Conservation (phyloP, 169 alveolate genomes). For the Babesia bigemina region DNA sequence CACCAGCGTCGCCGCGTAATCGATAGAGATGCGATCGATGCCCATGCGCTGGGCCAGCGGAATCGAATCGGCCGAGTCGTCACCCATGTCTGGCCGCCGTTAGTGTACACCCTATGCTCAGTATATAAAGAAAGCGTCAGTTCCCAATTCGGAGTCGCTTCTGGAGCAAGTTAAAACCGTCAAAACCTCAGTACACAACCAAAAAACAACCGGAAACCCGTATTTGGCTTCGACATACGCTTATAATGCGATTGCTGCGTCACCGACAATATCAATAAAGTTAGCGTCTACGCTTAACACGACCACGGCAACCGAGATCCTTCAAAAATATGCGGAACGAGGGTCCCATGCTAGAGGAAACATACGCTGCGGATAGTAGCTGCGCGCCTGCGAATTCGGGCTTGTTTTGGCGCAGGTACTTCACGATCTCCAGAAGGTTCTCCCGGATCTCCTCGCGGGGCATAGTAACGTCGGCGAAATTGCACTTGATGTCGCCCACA, state of each 20-base stretch:
- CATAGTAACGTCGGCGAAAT: constrained; percentile 81
- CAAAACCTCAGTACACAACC: background rate
- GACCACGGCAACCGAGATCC: constrained; percentile 42
- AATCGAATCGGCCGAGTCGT: constrained; percentile 34
- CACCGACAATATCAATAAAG: too few relatives aligned
- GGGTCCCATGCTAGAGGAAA: constrained; percentile 72
- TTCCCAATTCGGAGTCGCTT: background rate
- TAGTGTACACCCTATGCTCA: background rate
- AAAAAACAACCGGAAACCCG: too few relatives aligned
- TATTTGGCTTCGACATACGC: too few relatives aligned
- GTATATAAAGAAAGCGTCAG: background rate
- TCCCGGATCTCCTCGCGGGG: constrained; percentile 75
- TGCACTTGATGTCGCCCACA: constrained; percentile 75
- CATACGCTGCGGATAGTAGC: constrained; percentile 29
- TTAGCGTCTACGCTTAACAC: constrained; percentile 1
- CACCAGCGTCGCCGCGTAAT: constrained; percentile 48
- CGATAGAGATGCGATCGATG: constrained; percentile 56
- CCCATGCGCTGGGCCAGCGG: constrained; percentile 64
- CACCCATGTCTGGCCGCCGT: background rate
- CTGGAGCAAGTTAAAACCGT: background rate
- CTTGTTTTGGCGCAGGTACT: constrained; percentile 43
- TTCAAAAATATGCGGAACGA: constrained; percentile 40
- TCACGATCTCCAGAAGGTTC: constrained; percentile 64
- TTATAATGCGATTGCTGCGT: too few relatives aligned
- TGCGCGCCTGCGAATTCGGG: constrained; percentile 51